phyloP scores from a whole-genome alignment of 768 basidiomycete species.

The Lactarius sp. region DNA sequence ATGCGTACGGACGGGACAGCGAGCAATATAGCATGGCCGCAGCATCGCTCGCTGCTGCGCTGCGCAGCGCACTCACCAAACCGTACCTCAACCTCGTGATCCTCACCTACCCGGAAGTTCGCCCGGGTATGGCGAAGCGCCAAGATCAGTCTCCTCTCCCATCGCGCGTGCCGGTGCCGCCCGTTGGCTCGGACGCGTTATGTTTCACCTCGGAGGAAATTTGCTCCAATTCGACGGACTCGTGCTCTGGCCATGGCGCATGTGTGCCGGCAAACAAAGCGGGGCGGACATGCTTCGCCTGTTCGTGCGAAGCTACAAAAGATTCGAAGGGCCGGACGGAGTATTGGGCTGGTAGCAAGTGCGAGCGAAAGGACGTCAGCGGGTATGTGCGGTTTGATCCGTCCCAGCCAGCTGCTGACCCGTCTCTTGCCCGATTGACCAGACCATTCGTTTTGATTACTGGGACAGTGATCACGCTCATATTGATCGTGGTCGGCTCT shows the following conservation, averaged over 20 bases:
- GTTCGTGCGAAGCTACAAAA: slow-evolving; percentile 45
- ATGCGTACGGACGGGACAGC: slow-evolving; percentile 45
- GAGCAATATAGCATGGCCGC: slow-evolving; percentile 49
- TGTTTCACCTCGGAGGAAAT: slow-evolving; percentile 53
- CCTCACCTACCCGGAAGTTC: slow-evolving; percentile 41
- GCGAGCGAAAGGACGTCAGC: slow-evolving; percentile 77
- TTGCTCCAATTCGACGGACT: slow-evolving; percentile 57
- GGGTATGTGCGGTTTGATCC: slow-evolving; percentile 47
- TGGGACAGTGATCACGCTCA: slow-evolving; percentile 60
- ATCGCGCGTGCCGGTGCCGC: slow-evolving; percentile 45
- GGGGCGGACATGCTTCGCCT: slow-evolving; percentile 48
- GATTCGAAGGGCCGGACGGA: slow-evolving; percentile 52
- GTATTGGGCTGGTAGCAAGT: slow-evolving; percentile 69
- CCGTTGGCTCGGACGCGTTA: slow-evolving; percentile 53
- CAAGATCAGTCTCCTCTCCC: slow-evolving; percentile 39
- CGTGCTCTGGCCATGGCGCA: slow-evolving; percentile 66
- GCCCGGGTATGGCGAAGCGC: slow-evolving; percentile 33
- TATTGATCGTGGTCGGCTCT: slow-evolving; percentile 63
- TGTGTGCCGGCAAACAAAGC: slow-evolving; percentile 59
- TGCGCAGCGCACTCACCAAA: slow-evolving; percentile 41
- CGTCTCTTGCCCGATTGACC: neutral
- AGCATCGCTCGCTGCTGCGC: slow-evolving; percentile 42
- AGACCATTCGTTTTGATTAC: slow-evolving; percentile 73
- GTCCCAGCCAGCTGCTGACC: neutral
- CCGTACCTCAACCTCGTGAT: slow-evolving; percentile 46